Conservation (phyloP, 2,329 filamentous ascomycete genomes). For the Colletotrichum tamarilloi region DNA sequence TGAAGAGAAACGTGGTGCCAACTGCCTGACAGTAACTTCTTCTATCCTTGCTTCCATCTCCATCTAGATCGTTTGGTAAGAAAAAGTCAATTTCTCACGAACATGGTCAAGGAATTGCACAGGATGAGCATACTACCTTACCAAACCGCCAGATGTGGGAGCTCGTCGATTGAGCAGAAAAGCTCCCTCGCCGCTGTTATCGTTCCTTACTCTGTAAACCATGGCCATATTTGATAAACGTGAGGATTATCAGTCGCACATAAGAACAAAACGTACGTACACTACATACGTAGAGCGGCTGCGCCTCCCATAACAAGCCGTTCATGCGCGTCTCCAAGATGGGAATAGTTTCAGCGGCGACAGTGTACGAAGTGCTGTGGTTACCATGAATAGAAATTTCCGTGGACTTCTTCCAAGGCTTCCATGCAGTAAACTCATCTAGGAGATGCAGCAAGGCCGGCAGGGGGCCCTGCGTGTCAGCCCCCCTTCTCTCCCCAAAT, state of each 20-base stretch:
- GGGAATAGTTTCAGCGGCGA: constrained; percentile 3
- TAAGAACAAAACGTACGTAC: neutral
- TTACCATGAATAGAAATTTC: constrained; percentile 17
- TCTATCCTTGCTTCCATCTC: neutral
- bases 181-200: neutral
- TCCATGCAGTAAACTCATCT: constrained; percentile 28
- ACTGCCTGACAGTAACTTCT: neutral
- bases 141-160: neutral
- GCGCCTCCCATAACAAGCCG: neutral
- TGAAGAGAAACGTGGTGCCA: too few species aligned
- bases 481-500: neutral
- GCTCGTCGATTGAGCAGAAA: neutral
- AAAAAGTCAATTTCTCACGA: too few species aligned
- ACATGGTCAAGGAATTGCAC: neutral
- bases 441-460: neutral
- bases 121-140: too few species aligned
- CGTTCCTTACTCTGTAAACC: neutral
- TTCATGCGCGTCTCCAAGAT: constrained; percentile 1
- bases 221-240: neutral
- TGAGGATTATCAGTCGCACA: neutral
- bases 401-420: constrained; percentile 12
- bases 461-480: neutral
- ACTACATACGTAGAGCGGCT: neutral
- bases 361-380: neutral
- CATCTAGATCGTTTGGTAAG: neutral